Base-by-base conservation (phyloP, 2,329 filamentous ascomycete genomes). In the Alternaria novae-zelandiae region DNA sequence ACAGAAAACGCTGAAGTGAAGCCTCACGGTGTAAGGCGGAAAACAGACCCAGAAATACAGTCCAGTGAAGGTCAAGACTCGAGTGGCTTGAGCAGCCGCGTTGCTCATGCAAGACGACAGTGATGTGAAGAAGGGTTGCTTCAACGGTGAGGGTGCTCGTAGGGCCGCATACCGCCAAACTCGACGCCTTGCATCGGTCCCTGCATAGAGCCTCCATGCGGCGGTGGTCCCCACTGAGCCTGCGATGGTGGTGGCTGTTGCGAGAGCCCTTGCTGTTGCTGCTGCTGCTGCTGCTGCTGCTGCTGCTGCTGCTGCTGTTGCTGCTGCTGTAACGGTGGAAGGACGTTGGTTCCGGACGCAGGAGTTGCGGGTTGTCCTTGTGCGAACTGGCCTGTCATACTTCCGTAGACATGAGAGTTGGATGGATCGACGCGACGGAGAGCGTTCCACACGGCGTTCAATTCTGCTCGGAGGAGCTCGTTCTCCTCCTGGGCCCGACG, bases 171-270 rank as follows among this genome's bases (percentile, higher is more conserved):
- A 21, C 76, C 76, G 43, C 74, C 51, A 83, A 81, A 85, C 64
- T 85, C 83, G 15, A 85, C 82, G 20, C 83, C 83, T 71, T 85
- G 83, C 83, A 85, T 85, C 2, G 82, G 80, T 13, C 44, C 45
- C 11, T 41, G 49, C 43, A 54, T 59, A 11, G 36, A 41, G 36
- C n/a, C 44, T 21, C 20, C 51, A 43, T 54, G 51, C 28, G 53
- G 76, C 73, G 11, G 78, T 68, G 25, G 79, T 69, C 65, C 69
- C 72, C 78, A 81, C 56, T 79, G 73, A n/a, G 72, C 60, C 41
- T 74, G 66, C 28, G 73, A 81, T 41, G 81, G 74, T 23, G 74
- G 66, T 51, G 75, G 70, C 28, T 72, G 76, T 9, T 54, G 60
- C 3, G 49, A 20, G n/a, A 46, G 62, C 45, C 20, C 66, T 13